Base-by-base conservation (phyloP, 108 stramenopile species). In the Bacterosira constricta region DNA sequence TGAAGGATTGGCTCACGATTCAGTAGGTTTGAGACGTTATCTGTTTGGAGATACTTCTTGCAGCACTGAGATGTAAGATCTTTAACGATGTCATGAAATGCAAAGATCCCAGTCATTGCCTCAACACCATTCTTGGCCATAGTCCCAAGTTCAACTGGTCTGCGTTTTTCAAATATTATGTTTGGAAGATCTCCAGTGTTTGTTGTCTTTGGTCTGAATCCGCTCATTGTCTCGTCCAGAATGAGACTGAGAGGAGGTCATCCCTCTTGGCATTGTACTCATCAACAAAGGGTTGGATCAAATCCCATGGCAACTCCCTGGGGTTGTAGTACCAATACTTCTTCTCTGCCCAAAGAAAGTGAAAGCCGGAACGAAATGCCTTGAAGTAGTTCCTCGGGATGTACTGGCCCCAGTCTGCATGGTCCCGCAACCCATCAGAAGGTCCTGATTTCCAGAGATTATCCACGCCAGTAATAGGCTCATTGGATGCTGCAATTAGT, bases 371-470 rank as follows among this genome's bases (percentile, higher is more conserved):
- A 5, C 35, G 9, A 42, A 64, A 73, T 2, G 47, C 63, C 27
- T 65, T 73, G 36, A 73, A 53, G 30, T 56, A 64, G 6, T 51
- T 17, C 17, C 6, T 8, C 8, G 71, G 51, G 0, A 73, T 54
- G 47, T 27, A 73, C 25, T 65, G 29, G 15, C 63, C 51, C 36
- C 30, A 65, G 30, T 73, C 52, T 2, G 72, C 38, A 44, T 38
- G 52, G 2, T 21, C 27, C 32, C 45, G 49, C 31, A 73, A 25
- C 6, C 72, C 72, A 34, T n/a, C 41, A 0, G 72, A 73, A 12
- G 23, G 26, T n/a, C n/a, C n/a, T 1, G 4, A n/a, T 32, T 53
- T 53, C 72, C 72, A 73, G 25, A 73, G 64, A 23, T 64, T 66
- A 0, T 56, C 53, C 6, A 63, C 12, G 5, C 63, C 52, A 8